phyloP scores from a whole-genome alignment of 768 basidiomycete genomes.

The Tylopilus rubrobrunneus region DNA sequence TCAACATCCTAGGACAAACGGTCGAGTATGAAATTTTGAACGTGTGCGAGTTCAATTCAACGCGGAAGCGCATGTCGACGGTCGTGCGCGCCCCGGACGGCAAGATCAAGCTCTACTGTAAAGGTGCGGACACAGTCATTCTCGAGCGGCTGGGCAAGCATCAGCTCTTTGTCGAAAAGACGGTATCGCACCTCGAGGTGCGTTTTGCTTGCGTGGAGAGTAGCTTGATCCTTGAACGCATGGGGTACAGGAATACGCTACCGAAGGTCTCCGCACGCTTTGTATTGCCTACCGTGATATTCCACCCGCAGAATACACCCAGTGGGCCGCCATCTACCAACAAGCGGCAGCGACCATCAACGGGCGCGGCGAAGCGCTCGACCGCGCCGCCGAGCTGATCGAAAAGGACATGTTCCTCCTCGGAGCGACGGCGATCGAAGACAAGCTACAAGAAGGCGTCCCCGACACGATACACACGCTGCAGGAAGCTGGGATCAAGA shows the following conservation, averaged over 20 bases:
- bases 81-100: conserved; percentile 84
- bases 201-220: conserved; percentile 5
- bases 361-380: conserved; percentile 91
- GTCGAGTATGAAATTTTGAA: conserved; percentile 91
- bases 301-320: conserved; percentile 81
- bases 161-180: conserved; percentile 82
- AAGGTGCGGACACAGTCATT: conserved; percentile 98
- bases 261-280: conserved; percentile 94
- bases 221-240: neutral
- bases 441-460: conserved; percentile 97
- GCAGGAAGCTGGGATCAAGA: conserved; percentile 98
- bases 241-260: conserved; percentile 78
- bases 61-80: conserved; percentile 97
- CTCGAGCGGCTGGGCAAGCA: conserved; percentile 85
- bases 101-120: conserved; percentile 91
- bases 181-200: conserved; percentile 88
- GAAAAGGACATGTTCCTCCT: conserved; percentile 91
- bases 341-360: conserved; percentile 94
- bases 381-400: conserved; percentile 91
- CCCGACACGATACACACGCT: conserved; percentile 97
- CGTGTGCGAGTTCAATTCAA: conserved; percentile 98
- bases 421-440: conserved; percentile 97
- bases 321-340: conserved; percentile 86
- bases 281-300: conserved; percentile 95
- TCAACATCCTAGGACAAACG: conserved; percentile 67